Evolutionary conservation across 2,329 filamentous ascomycete species (phyloP).

Genomic region (Talaromyces albobiverticillius): DNA sequence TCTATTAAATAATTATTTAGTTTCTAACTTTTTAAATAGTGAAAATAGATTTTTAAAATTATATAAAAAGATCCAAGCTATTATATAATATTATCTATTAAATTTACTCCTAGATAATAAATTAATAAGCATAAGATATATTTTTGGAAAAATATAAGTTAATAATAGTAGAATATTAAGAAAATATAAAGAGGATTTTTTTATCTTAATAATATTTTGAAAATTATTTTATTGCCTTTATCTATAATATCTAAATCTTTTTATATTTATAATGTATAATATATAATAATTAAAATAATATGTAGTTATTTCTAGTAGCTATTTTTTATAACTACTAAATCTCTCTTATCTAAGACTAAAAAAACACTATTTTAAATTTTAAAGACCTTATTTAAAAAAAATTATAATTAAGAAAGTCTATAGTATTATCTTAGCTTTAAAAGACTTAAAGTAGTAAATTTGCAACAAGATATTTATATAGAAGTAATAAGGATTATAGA

Average conservation of each 20-base stretch:
- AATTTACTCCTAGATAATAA: slow-evolving; percentile 6
- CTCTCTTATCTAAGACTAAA: background rate
- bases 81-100: slow-evolving; percentile 2
- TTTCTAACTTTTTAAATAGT: slow-evolving; percentile 3
- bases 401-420: slow-evolving; percentile 5
- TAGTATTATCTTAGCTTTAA: slow-evolving; percentile 6
- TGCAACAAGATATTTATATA: slow-evolving; percentile 1
- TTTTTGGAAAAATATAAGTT: background rate
- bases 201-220: slow-evolving; percentile 1
- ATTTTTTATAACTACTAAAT: slow-evolving; percentile 3
- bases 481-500: slow-evolving; percentile 1
- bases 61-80: slow-evolving; percentile 7
- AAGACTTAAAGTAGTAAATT: background rate
- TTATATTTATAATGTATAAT: slow-evolving; percentile 2
- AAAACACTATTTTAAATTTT: background rate
- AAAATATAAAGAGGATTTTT: slow-evolving; percentile 1
- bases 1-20: background rate
- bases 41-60: background rate
- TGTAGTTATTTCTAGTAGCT: slow-evolving; percentile 1
- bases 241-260: slow-evolving; percentile 5
- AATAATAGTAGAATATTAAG: slow-evolving; percentile 4
- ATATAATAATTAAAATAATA: slow-evolving; percentile 2
- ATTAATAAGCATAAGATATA: background rate
- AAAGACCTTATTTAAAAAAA: background rate
- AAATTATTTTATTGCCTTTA: slow-evolving; percentile 2